phyloP scores from a whole-genome alignment of 2,329 filamentous ascomycete genomes.

The Apiospora kogelbergensis region DNA sequence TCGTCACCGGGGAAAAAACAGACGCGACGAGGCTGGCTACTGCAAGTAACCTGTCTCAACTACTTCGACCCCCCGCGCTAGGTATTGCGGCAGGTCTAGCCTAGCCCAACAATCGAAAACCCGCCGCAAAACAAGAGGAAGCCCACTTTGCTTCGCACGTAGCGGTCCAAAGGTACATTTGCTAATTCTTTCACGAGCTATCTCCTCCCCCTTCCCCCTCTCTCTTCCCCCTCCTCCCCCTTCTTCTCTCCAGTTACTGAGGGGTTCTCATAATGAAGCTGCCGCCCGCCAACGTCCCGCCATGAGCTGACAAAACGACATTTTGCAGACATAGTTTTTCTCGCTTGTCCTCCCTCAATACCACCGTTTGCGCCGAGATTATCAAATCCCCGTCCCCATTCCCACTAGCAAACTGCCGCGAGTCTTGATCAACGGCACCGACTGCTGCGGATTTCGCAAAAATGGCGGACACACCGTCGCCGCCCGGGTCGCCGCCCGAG shows the following conservation, averaged over 20 bases:
- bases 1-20: background rate
- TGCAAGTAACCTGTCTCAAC: background rate
- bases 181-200: constrained; percentile 7
- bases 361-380: background rate
- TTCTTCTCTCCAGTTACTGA: constrained; percentile 1
- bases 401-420: background rate
- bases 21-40: background rate
- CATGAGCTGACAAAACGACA: constrained; percentile 6
- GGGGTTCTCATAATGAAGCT: constrained; percentile 1
- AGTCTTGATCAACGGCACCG: background rate
- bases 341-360: background rate
- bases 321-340: background rate
- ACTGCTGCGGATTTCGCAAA: background rate
- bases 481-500: constrained; percentile 7
- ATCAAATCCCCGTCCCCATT: background rate
- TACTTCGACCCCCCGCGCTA: background rate
- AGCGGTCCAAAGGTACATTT: background rate
- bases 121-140: background rate
- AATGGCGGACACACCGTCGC: constrained; percentile 9
- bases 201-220: background rate
- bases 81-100: constrained; percentile 3
- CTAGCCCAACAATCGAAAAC: constrained; percentile 2
- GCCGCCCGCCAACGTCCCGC: background rate
- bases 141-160: background rate
- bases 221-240: background rate